phyloP scores from a whole-genome alignment of 2,329 filamentous ascomycete genomes.

The Verruconis gallopava region DNA sequence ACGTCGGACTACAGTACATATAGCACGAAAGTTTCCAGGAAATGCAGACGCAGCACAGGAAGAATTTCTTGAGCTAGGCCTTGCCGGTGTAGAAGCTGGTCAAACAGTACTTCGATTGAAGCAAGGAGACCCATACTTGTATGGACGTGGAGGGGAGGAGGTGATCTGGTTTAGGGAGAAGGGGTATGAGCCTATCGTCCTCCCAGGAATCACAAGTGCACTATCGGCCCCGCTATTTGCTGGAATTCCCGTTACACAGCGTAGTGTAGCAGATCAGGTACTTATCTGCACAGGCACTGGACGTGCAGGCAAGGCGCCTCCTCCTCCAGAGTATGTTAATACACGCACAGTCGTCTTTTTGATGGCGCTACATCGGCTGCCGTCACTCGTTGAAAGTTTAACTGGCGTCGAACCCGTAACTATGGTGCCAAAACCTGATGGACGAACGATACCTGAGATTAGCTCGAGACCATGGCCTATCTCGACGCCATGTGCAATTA shows the following conservation, averaged over 20 bases:
- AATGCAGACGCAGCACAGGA: slow-evolving; percentile 90
- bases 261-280: slow-evolving; percentile 82
- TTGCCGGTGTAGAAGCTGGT: slow-evolving; percentile 55
- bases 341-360: slow-evolving; percentile 82
- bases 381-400: slow-evolving; percentile 58
- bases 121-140: slow-evolving; percentile 93
- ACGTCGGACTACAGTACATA: slow-evolving; percentile 75
- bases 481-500: slow-evolving; percentile 76
- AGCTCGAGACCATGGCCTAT: slow-evolving; percentile 48
- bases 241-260: slow-evolving; percentile 74
- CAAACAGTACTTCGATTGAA: slow-evolving; percentile 80
- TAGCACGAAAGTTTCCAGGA: slow-evolving; percentile 93
- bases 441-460: slow-evolving; percentile 11
- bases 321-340: slow-evolving; percentile 65
- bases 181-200: slow-evolving; percentile 57
- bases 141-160: slow-evolving; percentile 89
- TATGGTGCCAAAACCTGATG: background rate
- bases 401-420: slow-evolving; percentile 9
- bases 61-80: slow-evolving; percentile 68
- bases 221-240: slow-evolving; percentile 81
- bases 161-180: slow-evolving; percentile 66
- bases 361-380: slow-evolving; percentile 84
- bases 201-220: slow-evolving; percentile 85
- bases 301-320: slow-evolving; percentile 69
- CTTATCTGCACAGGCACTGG: slow-evolving; percentile 95